phyloP scores from a whole-genome alignment of 257 asterid species.

The Parsonsia alboflavescens region DNA sequence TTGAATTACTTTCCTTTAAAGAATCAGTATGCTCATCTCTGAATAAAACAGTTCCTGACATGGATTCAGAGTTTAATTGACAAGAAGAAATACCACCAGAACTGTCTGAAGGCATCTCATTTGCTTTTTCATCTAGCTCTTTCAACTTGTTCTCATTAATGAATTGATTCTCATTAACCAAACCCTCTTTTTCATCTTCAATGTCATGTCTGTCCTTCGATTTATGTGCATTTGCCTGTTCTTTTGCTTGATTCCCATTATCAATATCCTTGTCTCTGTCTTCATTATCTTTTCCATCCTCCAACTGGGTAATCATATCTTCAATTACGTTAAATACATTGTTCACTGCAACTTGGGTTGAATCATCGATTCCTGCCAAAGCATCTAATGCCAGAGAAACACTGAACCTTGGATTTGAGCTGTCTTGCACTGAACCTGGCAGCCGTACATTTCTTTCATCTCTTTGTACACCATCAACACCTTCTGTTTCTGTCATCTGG shows the following conservation, averaged over 20 bases:
- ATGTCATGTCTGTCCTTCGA: slow-evolving; percentile 25
- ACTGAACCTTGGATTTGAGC: slow-evolving; percentile 45
- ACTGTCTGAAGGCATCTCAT: slow-evolving; percentile 23
- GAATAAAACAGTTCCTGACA: slow-evolving; percentile 3
- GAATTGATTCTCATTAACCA: slow-evolving; percentile 25
- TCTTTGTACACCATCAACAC: slow-evolving; percentile 36
- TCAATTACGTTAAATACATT: slow-evolving; percentile 79
- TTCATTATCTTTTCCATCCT: slow-evolving; percentile 39
- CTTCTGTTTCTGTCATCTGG: slow-evolving; percentile 35
- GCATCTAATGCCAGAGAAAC: slow-evolving; percentile 83
- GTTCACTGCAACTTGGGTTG: slow-evolving; percentile 90
- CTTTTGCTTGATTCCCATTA: slow-evolving; percentile 20
- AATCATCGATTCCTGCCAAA: slow-evolving; percentile 81
- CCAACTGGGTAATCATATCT: slow-evolving; percentile 75
- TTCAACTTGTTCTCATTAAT: slow-evolving; percentile 24
- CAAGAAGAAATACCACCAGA: slow-evolving; percentile 22
- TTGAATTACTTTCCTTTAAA: slow-evolving; percentile 17
- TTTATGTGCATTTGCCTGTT: neutral
- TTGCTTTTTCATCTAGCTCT: slow-evolving; percentile 21
- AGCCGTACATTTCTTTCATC: slow-evolving; percentile 37
- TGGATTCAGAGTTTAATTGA: slow-evolving; percentile 19
- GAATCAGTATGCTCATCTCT: slow-evolving; percentile 16
- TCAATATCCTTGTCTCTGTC: slow-evolving; percentile 30
- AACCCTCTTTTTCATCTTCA: slow-evolving; percentile 26
- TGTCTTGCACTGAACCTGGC: slow-evolving; percentile 31